Base-by-base conservation (phyloP, 1,284 basidiomycete species). In the Tilletiaria anomala region DNA sequence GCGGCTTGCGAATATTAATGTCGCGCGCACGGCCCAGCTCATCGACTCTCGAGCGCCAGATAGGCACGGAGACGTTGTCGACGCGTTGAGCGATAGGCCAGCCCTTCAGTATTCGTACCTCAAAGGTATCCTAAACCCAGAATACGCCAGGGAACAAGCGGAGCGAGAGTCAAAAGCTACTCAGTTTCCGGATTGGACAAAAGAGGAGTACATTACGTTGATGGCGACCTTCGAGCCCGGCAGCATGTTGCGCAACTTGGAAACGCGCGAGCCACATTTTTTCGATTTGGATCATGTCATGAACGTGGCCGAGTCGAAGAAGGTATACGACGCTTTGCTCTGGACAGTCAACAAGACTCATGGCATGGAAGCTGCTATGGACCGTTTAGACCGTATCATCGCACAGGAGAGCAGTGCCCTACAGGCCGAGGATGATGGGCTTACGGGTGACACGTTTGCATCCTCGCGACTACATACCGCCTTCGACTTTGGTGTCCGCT, bases 261-360 rank as follows among this genome's bases (percentile, higher is more conserved):
- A 78, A 53, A 71, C 71, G 35, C 71, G 81, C 33, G 76, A 77
- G 0, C 35, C 63, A 0, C 71, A 72, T 6, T 72, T 73, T 44
- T 70, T 87, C 41, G 78, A 83, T 44, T 75, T 79, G 61, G 54
- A 71, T 0, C 69, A 75, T 8, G 72, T 82, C 4, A 68, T 78
- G 1, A 68, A 70, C 6, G 74, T 76, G 3, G 88, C 82, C 56
- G 81, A 88, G 64, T 68, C 72, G 5, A 72, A 73, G 20, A 71
- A 73, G 24, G 77, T 78, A 5, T 81, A 76, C 53, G 79, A 86
- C 46, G 84, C 80, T 2, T 78, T 83, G 17, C 70, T 96, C 2
- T 96, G 89, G 89, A 74, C 78, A 1, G 68, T 81, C 37, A 29
- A 29, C n/a, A n/a, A 8, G 26, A n/a, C n/a, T 8, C 26, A 29